A percentile compares a stretch with the other conserved stretches of the same genome.
Conservation (phyloP, 805 yeast genomes). For the Ogataea siamensis region DNA sequence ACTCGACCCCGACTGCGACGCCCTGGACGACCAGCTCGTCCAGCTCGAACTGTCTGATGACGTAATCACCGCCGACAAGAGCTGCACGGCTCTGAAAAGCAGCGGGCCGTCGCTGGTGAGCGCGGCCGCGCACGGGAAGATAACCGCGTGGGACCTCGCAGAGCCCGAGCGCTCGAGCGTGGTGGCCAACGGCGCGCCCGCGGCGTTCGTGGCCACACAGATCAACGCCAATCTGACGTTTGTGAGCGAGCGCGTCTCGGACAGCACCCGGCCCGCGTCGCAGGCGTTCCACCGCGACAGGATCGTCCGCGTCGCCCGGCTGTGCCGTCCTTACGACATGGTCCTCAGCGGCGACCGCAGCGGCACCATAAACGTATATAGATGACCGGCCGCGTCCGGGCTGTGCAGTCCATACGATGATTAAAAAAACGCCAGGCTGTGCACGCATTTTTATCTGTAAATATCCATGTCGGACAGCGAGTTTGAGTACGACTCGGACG, state of each 20-base stretch:
- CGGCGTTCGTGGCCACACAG: slow-evolving; percentile 33
- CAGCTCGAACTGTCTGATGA: slow-evolving; percentile 16
- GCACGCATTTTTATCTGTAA: slow-evolving; percentile 2
- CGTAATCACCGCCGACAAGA: slow-evolving; percentile 19
- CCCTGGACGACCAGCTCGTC: slow-evolving; percentile 23
- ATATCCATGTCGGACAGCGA: slow-evolving; percentile 20
- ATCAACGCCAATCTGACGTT: slow-evolving; percentile 39
- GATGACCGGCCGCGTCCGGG: slow-evolving; percentile 14
- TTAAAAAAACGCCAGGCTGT: too few relatives aligned
- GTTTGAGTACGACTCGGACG: slow-evolving; percentile 29
- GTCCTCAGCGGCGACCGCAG: slow-evolving; percentile 63
- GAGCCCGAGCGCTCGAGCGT: slow-evolving; percentile 34
- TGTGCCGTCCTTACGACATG: slow-evolving; percentile 54
- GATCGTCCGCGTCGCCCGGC: slow-evolving; percentile 46
- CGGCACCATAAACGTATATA: slow-evolving; percentile 63
- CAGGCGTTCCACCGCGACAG: slow-evolving; percentile 43
- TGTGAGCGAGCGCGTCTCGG: slow-evolving; percentile 37
- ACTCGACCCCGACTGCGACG: slow-evolving; percentile 22
- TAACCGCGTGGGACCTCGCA: slow-evolving; percentile 41
- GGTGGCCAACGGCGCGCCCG: slow-evolving; percentile 18
- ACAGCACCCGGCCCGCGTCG: slow-evolving; percentile 6
- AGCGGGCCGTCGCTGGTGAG: slow-evolving; percentile 14
- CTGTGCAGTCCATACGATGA: too few relatives aligned
- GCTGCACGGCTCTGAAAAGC: slow-evolving; percentile 26
- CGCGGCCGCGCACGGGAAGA: slow-evolving; percentile 21